phyloP scores from a whole-genome alignment of 1,139 yeast genomes.

The Groenewaldozyma sp. region DNA sequence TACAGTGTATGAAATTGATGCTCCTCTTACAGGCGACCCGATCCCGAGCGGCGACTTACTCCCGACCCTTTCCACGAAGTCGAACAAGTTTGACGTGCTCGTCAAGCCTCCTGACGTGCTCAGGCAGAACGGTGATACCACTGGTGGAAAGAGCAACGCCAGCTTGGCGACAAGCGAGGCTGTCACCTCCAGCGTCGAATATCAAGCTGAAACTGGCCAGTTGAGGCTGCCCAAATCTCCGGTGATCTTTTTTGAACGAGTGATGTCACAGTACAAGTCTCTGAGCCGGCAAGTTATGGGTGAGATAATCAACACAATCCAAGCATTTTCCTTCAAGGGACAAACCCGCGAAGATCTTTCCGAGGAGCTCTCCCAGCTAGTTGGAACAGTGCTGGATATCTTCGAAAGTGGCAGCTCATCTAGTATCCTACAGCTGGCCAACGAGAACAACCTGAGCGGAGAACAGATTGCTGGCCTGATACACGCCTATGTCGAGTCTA shows the following conservation, averaged over 20 bases:
- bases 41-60: constrained; percentile 18
- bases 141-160: not conserved
- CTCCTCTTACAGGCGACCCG: constrained; percentile 36
- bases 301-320: constrained; percentile 29
- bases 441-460: constrained; percentile 34
- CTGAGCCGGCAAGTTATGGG: constrained; percentile 24
- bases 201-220: not conserved
- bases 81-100: not conserved
- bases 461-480: constrained; percentile 45
- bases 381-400: constrained; percentile 34
- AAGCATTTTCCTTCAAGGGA: constrained; percentile 28
- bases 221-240: not conserved
- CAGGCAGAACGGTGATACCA: constrained; percentile 5
- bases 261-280: constrained; percentile 23
- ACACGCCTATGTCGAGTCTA: constrained; percentile 62
- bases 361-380: constrained; percentile 28
- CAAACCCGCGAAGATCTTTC: constrained; percentile 29
- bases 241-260: constrained; percentile 16
- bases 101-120: constrained; percentile 8
- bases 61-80: constrained; percentile 15
- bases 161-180: not conserved
- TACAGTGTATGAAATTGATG: constrained; percentile 40
- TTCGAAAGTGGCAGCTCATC: constrained; percentile 31
- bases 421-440: constrained; percentile 24
- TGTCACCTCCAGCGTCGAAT: no score